Evolutionary conservation across 345 rosid species (phyloP).

Genomic region (Bruguiera sexangula): DNA sequence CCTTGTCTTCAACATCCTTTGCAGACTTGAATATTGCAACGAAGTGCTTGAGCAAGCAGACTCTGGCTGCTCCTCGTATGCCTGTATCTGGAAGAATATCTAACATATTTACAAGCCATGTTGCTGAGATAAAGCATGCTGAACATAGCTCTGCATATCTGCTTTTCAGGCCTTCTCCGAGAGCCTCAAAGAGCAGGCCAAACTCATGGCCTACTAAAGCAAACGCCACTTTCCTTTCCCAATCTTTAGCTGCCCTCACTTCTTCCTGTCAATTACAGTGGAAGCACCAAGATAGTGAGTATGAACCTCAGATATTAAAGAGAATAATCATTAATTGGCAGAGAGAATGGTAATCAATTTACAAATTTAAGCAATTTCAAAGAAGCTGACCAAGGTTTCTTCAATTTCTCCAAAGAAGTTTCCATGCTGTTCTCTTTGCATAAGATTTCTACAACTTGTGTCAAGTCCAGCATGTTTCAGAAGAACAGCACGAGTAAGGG

Average conservation of each 20-base stretch:
- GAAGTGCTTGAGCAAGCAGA: conserved; percentile 57
- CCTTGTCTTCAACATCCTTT: conserved; percentile 48
- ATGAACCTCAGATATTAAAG: no score
- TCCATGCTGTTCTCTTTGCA: conserved; percentile 36
- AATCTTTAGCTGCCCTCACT: conserved; percentile 56
- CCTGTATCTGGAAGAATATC: conserved; percentile 58
- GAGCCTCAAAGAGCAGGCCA: conserved; percentile 62
- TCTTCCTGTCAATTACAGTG: conserved; percentile 40
- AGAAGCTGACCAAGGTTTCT: conserved; percentile 45
- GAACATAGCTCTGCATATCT: conserved; percentile 37
- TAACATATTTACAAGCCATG: conserved; percentile 63
- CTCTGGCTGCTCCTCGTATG: conserved; percentile 56
- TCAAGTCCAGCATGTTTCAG: conserved; percentile 56
- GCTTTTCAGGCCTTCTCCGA: conserved; percentile 63
- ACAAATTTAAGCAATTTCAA: neutral
- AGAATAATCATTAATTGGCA: no score
- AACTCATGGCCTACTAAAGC: conserved; percentile 60
- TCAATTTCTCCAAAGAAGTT: conserved; percentile 36
- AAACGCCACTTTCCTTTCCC: conserved; percentile 62
- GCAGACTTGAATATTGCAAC: conserved; percentile 46
- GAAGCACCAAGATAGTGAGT: neutral
- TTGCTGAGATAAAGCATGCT: conserved; percentile 51
- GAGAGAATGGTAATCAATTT: neutral
- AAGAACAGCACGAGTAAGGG: conserved; percentile 47
- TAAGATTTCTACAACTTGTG: conserved; percentile 42